Percentiles rank a stretch among this genome's conserved stretches.
Conservation (phyloP, 352 stramenopile genomes). For the Globisporangium alternatum region DNA sequence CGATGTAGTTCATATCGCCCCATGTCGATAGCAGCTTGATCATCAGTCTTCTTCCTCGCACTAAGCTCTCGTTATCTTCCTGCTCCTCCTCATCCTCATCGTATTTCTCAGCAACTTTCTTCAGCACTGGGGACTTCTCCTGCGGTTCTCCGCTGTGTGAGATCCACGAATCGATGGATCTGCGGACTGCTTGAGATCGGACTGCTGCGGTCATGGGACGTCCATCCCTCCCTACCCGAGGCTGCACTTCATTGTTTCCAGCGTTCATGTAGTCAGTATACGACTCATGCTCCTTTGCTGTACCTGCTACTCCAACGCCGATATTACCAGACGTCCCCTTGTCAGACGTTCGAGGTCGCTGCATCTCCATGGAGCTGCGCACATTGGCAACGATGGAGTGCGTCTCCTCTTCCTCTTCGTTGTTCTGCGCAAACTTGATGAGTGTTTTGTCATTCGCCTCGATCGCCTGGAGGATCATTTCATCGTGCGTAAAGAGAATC, state of each 20-base stretch:
- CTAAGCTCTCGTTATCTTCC: constrained; percentile 11
- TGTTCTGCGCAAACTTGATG: constrained; percentile 20
- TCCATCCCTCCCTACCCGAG: constrained; percentile 18
- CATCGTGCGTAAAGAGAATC: constrained; percentile 84
- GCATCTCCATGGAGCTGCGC: constrained; percentile 40
- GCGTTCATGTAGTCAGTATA: constrained; percentile 7
- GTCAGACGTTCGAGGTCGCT: constrained; percentile 57
- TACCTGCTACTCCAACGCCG: neutral
- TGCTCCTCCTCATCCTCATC: constrained; percentile 16
- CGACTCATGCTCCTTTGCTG: constrained; percentile 12
- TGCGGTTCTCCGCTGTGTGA: constrained; percentile 40
- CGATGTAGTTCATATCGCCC: constrained; percentile 85
- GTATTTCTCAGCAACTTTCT: constrained; percentile 27
- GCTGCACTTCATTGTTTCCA: constrained; percentile 11
- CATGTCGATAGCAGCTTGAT: constrained; percentile 66
- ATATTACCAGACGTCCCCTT: constrained; percentile 7
- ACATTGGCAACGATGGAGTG: constrained; percentile 31
- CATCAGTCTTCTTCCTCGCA: constrained; percentile 43
- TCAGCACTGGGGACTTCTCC: constrained; percentile 34
- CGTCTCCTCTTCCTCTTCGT: constrained; percentile 53
- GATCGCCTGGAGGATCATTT: constrained; percentile 59
- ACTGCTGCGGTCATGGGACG: constrained; percentile 51
- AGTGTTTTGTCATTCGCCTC: constrained; percentile 56
- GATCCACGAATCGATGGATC: constrained; percentile 47
- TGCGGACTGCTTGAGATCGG: constrained; percentile 19